These are phyloP conservation scores for Mrakia frigida DNA, from an alignment of 768 basidiomycete genomes.

Conservation along the genomic window DNA sequence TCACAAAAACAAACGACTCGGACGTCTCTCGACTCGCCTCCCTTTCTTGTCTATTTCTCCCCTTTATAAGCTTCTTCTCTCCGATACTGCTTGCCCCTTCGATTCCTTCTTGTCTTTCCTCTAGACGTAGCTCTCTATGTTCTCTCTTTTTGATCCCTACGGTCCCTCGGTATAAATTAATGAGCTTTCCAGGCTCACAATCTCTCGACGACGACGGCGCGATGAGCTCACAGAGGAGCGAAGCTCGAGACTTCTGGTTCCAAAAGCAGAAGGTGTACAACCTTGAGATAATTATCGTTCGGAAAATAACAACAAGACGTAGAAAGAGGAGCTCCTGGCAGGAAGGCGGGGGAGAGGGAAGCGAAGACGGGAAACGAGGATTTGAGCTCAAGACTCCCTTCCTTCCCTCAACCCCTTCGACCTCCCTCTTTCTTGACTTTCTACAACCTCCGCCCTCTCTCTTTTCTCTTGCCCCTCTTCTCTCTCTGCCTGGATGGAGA, in stretches of 20 bases:
- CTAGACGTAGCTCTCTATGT: neutral
- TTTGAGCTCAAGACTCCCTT: neutral
- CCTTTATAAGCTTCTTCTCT: neutral
- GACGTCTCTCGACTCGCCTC: neutral
- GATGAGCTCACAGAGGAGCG: neutral
- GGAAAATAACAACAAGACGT: no score
- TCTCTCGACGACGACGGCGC: neutral
- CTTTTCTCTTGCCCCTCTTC: neutral
- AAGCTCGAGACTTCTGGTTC: neutral
- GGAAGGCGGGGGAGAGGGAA: neutral
- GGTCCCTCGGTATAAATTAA: neutral
- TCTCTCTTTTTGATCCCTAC: neutral
- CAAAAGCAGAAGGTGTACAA: neutral
- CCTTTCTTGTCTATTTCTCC: neutral
- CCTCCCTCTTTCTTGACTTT: neutral
- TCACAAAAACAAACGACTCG: neutral
- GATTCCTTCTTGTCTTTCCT: neutral
- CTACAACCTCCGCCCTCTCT: neutral
- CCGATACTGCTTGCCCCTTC: neutral
- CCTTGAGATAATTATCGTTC: no score
- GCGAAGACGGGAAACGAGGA: neutral
- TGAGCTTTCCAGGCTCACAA: neutral
- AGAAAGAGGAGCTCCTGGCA: no score
- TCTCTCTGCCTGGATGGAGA: neutral
- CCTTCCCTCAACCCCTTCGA: neutral